Base-by-base conservation (phyloP, 352 stramenopile species). In the Globisporangium cylindrosporum region DNA sequence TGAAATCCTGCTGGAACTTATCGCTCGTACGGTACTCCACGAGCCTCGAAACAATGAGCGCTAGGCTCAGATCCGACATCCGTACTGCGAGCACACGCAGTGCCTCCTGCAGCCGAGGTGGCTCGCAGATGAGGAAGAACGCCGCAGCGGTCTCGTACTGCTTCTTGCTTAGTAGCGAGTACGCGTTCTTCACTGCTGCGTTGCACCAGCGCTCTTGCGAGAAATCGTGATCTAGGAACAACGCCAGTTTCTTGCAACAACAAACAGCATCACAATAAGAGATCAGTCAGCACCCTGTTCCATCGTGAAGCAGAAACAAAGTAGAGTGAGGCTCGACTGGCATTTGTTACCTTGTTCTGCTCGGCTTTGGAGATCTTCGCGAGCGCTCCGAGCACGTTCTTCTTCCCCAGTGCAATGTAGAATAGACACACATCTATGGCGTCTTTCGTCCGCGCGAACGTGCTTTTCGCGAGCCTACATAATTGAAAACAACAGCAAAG, bases 141-240 rank as follows among this genome's bases (percentile, higher is more conserved):
- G 91, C 86, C 10, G 94, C 88, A 12, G 94, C 95, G 12, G 78
- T 73, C 60, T 89, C 77, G 72, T 98, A 98, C 54, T 94, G 90
- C 36, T 97, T 93, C 72, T 98, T 98, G 38, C 90, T 82, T 10
- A 99, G 76, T 51, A 99, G 74, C 54, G 94, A 98, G 74, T 97
- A 99, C 7, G 94, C 96, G 74, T 99, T 99, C 64, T 97, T 98
- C 53, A 98, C 88, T 14, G 94, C 96, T 34, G 96, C 93, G 63
- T 83, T 82, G 43, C 72, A 84, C 88, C 88, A 95, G 27, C 86
- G 81, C 62, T 94, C 88, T 62, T 93, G 81, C 22, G 76, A 79
- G 59, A 95, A 95, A 57, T 95, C 82, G 57, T 95, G 86, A 20
- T 92, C 79, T 10, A 95, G 71, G 67, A 95, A 94, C 20, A 81